These are phyloP conservation scores for Arachnomyces sp. DNA, from an alignment of 2,329 filamentous ascomycete genomes.

Conservation along the genomic window DNA sequence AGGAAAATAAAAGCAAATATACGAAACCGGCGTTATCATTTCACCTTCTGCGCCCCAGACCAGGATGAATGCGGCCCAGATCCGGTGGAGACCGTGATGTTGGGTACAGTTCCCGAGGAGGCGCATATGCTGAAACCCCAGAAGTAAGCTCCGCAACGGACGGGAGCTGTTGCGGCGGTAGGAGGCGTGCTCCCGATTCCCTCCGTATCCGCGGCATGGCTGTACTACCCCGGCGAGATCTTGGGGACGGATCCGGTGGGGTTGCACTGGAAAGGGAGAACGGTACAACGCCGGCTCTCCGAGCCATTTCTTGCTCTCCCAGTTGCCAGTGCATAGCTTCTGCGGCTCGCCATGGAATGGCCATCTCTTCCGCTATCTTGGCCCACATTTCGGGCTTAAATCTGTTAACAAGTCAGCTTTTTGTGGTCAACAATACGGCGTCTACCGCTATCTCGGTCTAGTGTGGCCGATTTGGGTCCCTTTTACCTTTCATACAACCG, in stretches of 20 bases:
- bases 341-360: constrained; percentile 85
- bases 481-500: constrained; percentile 84
- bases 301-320: constrained; percentile 87
- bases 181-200: constrained; percentile 25
- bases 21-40: too few species aligned
- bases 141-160: constrained; percentile 40
- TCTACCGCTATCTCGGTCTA: constrained; percentile 1
- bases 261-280: constrained; percentile 59
- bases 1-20: neutral
- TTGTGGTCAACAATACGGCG: neutral
- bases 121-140: constrained; percentile 38
- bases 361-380: constrained; percentile 90
- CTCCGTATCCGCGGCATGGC: constrained; percentile 32
- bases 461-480: neutral
- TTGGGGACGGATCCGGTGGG: constrained; percentile 41
- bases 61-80: constrained; percentile 21
- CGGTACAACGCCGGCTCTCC: constrained; percentile 73
- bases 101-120: constrained; percentile 25
- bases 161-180: constrained; percentile 32
- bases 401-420: constrained; percentile 39
- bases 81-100: constrained; percentile 24
- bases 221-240: constrained; percentile 29
- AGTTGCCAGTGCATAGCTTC: constrained; percentile 99
- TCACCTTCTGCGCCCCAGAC: constrained; percentile 2
- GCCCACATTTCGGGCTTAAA: constrained; percentile 99